Evolutionary conservation across 2,329 filamentous ascomycete species (phyloP).

Genomic region (Aspergillus tanneri): DNA sequence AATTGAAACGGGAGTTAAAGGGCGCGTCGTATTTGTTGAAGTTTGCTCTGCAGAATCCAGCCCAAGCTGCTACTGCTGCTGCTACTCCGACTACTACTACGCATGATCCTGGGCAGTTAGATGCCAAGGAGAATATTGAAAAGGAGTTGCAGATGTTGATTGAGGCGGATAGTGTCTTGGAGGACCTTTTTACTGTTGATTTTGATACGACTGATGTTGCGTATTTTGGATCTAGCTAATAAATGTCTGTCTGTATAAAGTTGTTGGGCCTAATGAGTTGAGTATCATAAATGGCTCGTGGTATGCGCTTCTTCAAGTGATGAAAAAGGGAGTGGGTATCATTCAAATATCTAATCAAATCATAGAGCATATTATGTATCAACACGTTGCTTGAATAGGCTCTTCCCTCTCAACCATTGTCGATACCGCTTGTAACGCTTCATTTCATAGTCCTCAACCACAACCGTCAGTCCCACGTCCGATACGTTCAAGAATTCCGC

Average conservation of each 20-base stretch:
- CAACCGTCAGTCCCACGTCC: constrained; percentile 83
- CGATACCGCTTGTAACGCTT: constrained; percentile 96
- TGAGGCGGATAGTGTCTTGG: constrained; percentile 35
- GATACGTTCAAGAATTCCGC: constrained; percentile 71
- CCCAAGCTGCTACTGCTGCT: too few species aligned
- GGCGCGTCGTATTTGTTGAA: constrained; percentile 30
- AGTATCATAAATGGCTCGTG: not conserved
- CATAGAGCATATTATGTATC: constrained; percentile 36
- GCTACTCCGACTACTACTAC: too few species aligned
- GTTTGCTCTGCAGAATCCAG: constrained; percentile 30
- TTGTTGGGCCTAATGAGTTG: too few species aligned
- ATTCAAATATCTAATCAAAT: not conserved
- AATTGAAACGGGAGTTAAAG: constrained; percentile 31
- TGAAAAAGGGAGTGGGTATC: not conserved
- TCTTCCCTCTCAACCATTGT: constrained; percentile 94
- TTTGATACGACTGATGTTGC: constrained; percentile 18
- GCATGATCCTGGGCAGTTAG: constrained; percentile 20
- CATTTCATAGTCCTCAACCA: constrained; percentile 80
- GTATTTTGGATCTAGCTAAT: not conserved
- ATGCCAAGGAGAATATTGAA: constrained; percentile 31
- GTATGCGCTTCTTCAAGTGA: too few species aligned
- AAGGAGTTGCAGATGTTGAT: constrained; percentile 37
- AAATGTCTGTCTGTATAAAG: too few species aligned
- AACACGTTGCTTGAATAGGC: constrained; percentile 85
- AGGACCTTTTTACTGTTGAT: constrained; percentile 26